phyloP scores from a whole-genome alignment of 73 alveolate species.

The Stentor roeselii region DNA sequence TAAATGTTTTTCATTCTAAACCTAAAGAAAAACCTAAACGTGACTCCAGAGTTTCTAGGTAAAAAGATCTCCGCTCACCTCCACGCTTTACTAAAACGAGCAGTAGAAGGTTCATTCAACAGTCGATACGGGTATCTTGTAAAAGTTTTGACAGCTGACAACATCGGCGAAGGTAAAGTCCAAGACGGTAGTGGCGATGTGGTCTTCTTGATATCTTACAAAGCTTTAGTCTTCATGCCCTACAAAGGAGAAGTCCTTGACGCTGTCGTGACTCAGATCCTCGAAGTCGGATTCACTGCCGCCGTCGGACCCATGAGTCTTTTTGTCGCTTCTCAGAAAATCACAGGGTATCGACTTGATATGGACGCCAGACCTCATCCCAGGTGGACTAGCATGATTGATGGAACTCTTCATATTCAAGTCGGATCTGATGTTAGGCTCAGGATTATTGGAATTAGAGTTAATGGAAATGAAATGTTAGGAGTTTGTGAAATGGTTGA shows the following conservation, averaged over 20 bases:
- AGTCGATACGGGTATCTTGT: conserved; percentile 56
- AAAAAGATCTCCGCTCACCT: neutral
- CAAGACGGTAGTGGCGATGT: conserved; percentile 83
- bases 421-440: conserved; percentile 64
- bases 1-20: conserved; percentile 27
- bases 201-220: conserved; percentile 56
- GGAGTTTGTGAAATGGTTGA: conserved; percentile 63
- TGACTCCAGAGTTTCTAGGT: conserved; percentile 34
- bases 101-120: conserved; percentile 25
- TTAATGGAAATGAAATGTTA: conserved; percentile 46
- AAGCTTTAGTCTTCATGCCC: conserved; percentile 76
- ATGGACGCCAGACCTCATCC: conserved; percentile 32
- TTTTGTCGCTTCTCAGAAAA: conserved; percentile 58
- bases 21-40: conserved; percentile 8
- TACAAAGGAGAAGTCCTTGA: conserved; percentile 72
- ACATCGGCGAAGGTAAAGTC: conserved; percentile 66
- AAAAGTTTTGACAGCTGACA: conserved; percentile 48
- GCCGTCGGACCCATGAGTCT: conserved; percentile 75
- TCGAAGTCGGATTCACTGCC: conserved; percentile 55
- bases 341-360: conserved; percentile 34
- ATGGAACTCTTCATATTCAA: conserved; percentile 34
- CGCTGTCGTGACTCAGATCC: conserved; percentile 60
- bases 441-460: conserved; percentile 50
- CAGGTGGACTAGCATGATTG: conserved; percentile 28
- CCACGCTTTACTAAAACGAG: neutral